Evolutionary conservation across 176 grass and related monocot genomes (phyloP).

Genomic region (Zoysia japonica): DNA sequence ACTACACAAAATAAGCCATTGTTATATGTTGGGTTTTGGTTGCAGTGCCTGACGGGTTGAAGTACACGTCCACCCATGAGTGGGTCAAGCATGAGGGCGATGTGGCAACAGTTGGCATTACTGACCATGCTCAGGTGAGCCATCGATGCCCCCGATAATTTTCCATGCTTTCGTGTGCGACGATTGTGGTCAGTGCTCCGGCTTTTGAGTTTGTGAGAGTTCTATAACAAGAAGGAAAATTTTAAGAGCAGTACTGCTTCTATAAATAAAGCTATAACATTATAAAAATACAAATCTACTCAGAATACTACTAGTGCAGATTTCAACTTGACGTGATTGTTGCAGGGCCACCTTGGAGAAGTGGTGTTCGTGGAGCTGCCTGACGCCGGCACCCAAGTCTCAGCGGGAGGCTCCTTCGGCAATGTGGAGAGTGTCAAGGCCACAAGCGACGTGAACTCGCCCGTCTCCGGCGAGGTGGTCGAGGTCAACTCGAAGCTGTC

Average conservation of each 20-base stretch:
- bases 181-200: background rate
- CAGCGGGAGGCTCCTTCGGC: slow-evolving; percentile 65
- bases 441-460: slow-evolving; percentile 89
- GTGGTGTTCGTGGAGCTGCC: slow-evolving; percentile 90
- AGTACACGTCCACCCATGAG: slow-evolving; percentile 60
- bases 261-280: too few species aligned
- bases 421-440: slow-evolving; percentile 99
- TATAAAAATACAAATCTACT: background rate
- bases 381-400: slow-evolving; percentile 52
- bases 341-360: slow-evolving; percentile 83
- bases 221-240: background rate
- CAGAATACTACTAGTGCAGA: background rate
- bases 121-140: slow-evolving; percentile 87
- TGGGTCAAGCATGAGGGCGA: slow-evolving; percentile 68
- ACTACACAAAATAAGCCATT: background rate
- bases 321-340: background rate
- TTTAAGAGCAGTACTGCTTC: background rate
- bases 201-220: background rate
- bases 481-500: slow-evolving; percentile 79
- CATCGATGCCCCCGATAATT: background rate
- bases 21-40: slow-evolving; percentile 8
- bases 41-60: slow-evolving; percentile 62
- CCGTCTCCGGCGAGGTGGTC: slow-evolving; percentile 83
- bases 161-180: slow-evolving; percentile 7
- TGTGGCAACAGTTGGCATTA: slow-evolving; percentile 82